Base-by-base conservation (phyloP, 805 yeast species). In the Yamadazyma olivae region DNA sequence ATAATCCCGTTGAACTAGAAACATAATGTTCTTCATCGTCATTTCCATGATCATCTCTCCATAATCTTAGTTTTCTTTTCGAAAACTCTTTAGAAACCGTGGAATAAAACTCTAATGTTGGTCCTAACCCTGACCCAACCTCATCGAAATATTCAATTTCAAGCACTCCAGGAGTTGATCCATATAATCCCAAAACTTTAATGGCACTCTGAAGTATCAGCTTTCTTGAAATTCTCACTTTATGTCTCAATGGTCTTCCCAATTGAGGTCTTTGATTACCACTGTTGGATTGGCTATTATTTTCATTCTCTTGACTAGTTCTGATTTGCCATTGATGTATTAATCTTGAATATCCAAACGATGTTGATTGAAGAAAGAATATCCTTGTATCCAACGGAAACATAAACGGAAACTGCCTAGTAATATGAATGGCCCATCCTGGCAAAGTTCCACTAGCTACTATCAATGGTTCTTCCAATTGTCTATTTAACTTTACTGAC, bases 121-220 rank as follows among this genome's bases (percentile, higher is more conserved):
- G 99, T 0, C 99, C 99, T 30, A 89, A 63, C 0, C 99, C 99
- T 0, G 96, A 82, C n/a, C 98, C 99, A 5, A 74, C 96, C 56
- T 91, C 99, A 45, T 83, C 89, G 44, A 73, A 78, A 50, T 84
- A 91, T 54, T 90, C 96, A 38, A 93, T 80, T 49, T 91, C 98
- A 16, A 91, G 61, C 4, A 85, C 67, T 19, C 88, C 83, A 1
- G 96, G 89, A n/a, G 81, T 72, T 0, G 84, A 62, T 0, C 93
- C 95, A 54, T 87, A 83, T 33, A 76, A 64, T 29, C 79, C 82
- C 57, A 93, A 64, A 2, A 90, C 83, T 50, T 86, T 86, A 33
- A 84, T 58, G 0, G 95, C 95, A 40, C 93, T 82, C 43, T 79
- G 79, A 32, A 93, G 67, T 17, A 91, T 57, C 45, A 75, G 75